Base-by-base conservation (phyloP, 1,284 basidiomycete genomes). In the Heimioporus retisporus region DNA sequence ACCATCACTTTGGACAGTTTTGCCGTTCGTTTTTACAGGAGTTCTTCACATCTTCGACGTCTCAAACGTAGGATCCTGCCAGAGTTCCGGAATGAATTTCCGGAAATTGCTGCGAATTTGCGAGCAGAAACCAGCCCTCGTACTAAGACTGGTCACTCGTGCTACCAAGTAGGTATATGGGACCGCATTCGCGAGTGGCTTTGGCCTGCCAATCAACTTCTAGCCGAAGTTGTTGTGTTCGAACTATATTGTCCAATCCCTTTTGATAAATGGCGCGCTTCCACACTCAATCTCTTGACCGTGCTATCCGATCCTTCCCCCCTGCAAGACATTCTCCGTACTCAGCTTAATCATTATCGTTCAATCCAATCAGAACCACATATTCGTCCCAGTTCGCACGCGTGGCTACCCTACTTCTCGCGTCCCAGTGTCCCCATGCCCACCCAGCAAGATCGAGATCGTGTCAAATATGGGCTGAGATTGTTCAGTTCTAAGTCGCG, bases 211-310 rank as follows among this genome's bases (percentile, higher is more conserved):
- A 55, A 76, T 1, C 19, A 50, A 0, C 28, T 63, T 25, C 1
- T 55, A 2, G 79, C 78, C 0, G 71, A 80, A 60, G 68, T 65
- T 0, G 77, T 80, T 0, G 75, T 88, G 0, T 87, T 88, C 59
- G 86, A 89, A 62, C 67, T 87, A 3, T 58, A 69, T 6, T 79
- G 79, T 55, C 87, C 87, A 0, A 28, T 65, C 1, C 65, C 70
- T 1, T 84, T 86, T 64, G 65, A 73, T 7, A 73, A 79, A 42
- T 88, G 87, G 87, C 76, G 87, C 18, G 71, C 72, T 3, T 72
- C 69, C 3, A 86, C 85, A 1, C 82, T 81, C 59, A 59, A 68
- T 15, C 69, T 88, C 55, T 73, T 83, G 18, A 67, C 73, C 19
- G 79, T 81, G 48, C 21, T 16, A 4, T 60, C 44, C n/a, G 56